phyloP scores from a whole-genome alignment of 2,329 filamentous ascomycete species.

The Metarhizium guizhouense region DNA sequence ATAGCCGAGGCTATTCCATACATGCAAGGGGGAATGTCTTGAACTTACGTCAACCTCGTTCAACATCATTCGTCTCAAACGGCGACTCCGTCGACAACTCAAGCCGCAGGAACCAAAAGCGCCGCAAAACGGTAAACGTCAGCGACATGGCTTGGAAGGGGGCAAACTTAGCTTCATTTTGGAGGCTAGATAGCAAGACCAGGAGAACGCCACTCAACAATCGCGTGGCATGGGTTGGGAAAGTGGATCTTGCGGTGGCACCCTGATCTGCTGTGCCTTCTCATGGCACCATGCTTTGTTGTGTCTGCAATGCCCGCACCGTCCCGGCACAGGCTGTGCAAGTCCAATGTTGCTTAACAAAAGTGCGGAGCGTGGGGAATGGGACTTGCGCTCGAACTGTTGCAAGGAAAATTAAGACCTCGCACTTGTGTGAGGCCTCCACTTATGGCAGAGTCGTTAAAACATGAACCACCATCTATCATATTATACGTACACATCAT shows the following conservation, averaged over 20 bases:
- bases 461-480: too few relatives aligned
- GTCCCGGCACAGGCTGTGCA: too few relatives aligned
- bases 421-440: too few relatives aligned
- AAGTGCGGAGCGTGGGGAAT: too few relatives aligned
- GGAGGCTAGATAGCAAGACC: neutral
- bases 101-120: neutral
- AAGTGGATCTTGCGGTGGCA: neutral
- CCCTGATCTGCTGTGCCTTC: neutral
- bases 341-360: too few relatives aligned
- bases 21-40: neutral
- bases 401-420: too few relatives aligned
- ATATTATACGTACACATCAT: too few relatives aligned
- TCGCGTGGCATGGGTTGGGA: constrained; percentile 1
- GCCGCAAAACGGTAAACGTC: neutral
- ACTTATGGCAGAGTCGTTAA: too few relatives aligned
- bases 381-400: too few relatives aligned
- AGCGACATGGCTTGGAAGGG: neutral
- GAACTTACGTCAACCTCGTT: neutral
- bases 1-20: too few relatives aligned
- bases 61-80: neutral
- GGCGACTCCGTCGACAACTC: neutral
- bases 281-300: neutral
- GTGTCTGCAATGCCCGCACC: neutral
- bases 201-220: neutral
- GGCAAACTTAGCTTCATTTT: neutral